A percentile compares a stretch with the other conserved stretches of the same genome.
Conservation (phyloP, 352 stramenopile genomes). For the Saprolegnia diclina region DNA sequence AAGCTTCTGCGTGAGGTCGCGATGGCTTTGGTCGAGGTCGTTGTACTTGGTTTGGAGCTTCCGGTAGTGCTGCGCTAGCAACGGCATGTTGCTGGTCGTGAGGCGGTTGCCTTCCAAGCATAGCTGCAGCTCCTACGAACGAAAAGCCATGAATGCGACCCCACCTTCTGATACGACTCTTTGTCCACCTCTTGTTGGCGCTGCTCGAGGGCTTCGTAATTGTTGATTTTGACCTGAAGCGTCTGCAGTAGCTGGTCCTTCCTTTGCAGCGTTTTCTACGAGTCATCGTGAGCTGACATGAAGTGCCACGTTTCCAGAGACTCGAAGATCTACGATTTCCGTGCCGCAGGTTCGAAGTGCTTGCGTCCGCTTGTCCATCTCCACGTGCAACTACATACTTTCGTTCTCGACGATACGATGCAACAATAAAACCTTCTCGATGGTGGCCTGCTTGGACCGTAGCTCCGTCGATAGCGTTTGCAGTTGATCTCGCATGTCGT, state of each 20-base stretch:
- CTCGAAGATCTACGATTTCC: constrained; percentile 53
- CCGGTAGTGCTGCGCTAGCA: constrained; percentile 41
- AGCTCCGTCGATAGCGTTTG: constrained; percentile 1
- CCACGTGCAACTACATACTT: constrained; percentile 43
- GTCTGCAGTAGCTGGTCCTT: constrained; percentile 30
- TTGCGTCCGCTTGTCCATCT: constrained; percentile 45
- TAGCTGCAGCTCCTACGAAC: constrained; percentile 15
- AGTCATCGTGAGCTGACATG: not conserved
- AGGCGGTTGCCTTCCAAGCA: constrained; percentile 13
- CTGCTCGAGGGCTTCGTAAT: constrained; percentile 37
- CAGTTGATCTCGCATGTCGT: not conserved
- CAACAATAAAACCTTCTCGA: constrained; percentile 27
- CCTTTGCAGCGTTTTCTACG: constrained; percentile 19
- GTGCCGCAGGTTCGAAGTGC: constrained; percentile 56
- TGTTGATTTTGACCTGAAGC: constrained; percentile 37
- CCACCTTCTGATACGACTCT: constrained; percentile 31
- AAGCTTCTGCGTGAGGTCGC: constrained; percentile 32
- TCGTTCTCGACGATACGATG: not conserved
- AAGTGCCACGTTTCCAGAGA: constrained; percentile 24
- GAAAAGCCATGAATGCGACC: not conserved
- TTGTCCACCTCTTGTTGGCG: constrained; percentile 40
- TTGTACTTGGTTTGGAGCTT: constrained; percentile 60
- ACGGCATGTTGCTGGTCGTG: constrained; percentile 15
- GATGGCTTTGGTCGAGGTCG: constrained; percentile 45
- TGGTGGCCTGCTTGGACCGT: constrained; percentile 10